phyloP scores from a whole-genome alignment of 192 early-diverging fungal genomes.

The Chytriomyces hyalinus region DNA sequence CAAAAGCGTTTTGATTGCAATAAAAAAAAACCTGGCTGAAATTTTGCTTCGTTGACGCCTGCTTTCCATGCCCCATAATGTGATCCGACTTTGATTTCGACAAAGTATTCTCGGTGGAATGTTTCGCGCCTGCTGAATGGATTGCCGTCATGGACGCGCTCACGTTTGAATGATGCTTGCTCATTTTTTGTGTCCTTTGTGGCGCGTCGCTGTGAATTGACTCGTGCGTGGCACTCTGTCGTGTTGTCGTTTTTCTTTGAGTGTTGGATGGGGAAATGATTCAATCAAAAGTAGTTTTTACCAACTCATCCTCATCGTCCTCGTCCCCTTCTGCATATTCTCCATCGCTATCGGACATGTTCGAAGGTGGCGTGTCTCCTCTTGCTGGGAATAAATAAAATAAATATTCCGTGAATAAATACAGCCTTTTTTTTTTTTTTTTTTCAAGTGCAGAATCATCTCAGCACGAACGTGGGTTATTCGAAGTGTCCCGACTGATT shows the following conservation, averaged over 20 bases:
- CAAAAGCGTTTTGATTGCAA: no score
- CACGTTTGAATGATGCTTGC: not conserved
- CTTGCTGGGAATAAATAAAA: conserved; percentile 6
- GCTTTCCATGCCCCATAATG: not conserved
- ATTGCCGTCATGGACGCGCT: conserved; percentile 8
- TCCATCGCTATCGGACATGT: conserved; percentile 51
- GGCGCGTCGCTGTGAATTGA: conserved; percentile 9
- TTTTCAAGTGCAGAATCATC: not conserved
- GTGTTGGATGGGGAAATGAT: not conserved
- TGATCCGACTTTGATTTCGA: conserved; percentile 31
- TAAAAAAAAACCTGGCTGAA: not conserved
- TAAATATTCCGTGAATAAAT: not conserved
- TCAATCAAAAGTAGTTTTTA: not conserved
- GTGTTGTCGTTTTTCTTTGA: not conserved
- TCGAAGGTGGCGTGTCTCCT: conserved; percentile 57
- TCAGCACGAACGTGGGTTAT: conserved; percentile 25
- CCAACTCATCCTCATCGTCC: conserved; percentile 42
- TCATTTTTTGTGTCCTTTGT: not conserved
- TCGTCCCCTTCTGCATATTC: conserved; percentile 55
- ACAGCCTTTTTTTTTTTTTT: not conserved
- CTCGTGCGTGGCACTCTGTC: conserved; percentile 20
- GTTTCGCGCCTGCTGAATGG: conserved; percentile 3
- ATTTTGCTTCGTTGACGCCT: not conserved
- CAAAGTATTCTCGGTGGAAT: not conserved
- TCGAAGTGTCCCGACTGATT: conserved; percentile 29